phyloP scores from a whole-genome alignment of 148 eudicot species.

The Rheum nobile region DNA sequence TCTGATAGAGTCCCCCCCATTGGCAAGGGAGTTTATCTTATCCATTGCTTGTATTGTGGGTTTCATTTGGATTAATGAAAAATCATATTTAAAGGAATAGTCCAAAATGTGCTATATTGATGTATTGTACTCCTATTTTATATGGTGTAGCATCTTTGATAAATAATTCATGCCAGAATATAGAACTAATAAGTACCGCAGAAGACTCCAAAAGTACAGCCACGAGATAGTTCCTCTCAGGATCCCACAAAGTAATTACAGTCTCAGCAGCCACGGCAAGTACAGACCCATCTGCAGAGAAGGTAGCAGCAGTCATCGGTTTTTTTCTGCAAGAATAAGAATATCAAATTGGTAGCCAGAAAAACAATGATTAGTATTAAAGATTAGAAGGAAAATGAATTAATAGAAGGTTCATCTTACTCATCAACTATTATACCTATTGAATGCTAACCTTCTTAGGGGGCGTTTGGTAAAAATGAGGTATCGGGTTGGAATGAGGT shows the following conservation, averaged over 20 bases:
- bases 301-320: conserved; percentile 81
- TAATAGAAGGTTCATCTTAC: neutral
- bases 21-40: neutral
- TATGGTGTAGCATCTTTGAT: neutral
- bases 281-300: conserved; percentile 86
- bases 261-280: conserved; percentile 93
- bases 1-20: neutral
- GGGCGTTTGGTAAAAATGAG: no score
- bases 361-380: neutral
- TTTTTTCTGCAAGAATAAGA: conserved; percentile 39
- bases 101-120: neutral
- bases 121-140: neutral
- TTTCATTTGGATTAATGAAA: neutral
- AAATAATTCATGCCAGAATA: neutral
- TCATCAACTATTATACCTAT: neutral
- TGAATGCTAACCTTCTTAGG: neutral
- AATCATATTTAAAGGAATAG: neutral
- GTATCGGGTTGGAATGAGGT: no score
- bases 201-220: conserved; percentile 61
- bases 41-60: neutral
- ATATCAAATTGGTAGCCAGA: neutral
- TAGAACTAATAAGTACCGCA: conserved; percentile 34
- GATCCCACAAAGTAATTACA: conserved; percentile 89
- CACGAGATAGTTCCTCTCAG: conserved; percentile 67
- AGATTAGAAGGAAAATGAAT: neutral